A percentile compares a stretch with the other conserved stretches of the same genome.
These are phyloP conservation scores for Aegle marmelos DNA, from an alignment of 345 rosid genomes.

Conservation along the genomic window DNA sequence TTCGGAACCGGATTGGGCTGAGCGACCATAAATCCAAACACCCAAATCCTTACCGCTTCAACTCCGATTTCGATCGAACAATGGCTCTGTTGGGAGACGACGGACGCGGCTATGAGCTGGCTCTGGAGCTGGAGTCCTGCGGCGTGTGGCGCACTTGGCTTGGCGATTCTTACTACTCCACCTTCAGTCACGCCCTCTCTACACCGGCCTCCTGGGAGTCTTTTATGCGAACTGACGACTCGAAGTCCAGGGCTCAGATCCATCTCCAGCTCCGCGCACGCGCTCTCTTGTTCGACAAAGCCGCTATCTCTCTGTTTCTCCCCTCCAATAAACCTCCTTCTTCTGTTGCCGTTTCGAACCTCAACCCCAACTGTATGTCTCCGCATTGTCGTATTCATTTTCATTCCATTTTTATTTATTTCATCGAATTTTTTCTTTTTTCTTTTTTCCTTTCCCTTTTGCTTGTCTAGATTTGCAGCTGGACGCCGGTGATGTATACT, in stretches of 20 bases:
- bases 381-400: neutral
- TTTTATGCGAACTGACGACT: slow-evolving; percentile 70
- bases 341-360: slow-evolving; percentile 57
- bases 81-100: slow-evolving; percentile 94
- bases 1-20: neutral
- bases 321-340: slow-evolving; percentile 32
- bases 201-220: slow-evolving; percentile 77
- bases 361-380: slow-evolving; percentile 61
- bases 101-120: slow-evolving; percentile 82
- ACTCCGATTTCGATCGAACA: neutral
- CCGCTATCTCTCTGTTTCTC: slow-evolving; percentile 63
- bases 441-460: neutral
- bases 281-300: slow-evolving; percentile 89
- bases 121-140: slow-evolving; percentile 59
- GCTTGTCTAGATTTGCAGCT: slow-evolving; percentile 62
- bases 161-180: slow-evolving; percentile 60
- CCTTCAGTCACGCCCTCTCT: slow-evolving; percentile 52
- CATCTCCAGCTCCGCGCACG: slow-evolving; percentile 89
- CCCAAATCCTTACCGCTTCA: neutral
- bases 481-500: slow-evolving; percentile 85
- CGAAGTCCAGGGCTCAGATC: slow-evolving; percentile 74
- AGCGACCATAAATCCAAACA: neutral
- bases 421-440: neutral
- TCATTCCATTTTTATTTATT: neutral
- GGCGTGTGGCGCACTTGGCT: slow-evolving; percentile 93